Evolutionary conservation across 345 rosid species (phyloP), one percentile per base, ranked within the genome.

Genomic region (Pseudoturritis turrita): DNA sequence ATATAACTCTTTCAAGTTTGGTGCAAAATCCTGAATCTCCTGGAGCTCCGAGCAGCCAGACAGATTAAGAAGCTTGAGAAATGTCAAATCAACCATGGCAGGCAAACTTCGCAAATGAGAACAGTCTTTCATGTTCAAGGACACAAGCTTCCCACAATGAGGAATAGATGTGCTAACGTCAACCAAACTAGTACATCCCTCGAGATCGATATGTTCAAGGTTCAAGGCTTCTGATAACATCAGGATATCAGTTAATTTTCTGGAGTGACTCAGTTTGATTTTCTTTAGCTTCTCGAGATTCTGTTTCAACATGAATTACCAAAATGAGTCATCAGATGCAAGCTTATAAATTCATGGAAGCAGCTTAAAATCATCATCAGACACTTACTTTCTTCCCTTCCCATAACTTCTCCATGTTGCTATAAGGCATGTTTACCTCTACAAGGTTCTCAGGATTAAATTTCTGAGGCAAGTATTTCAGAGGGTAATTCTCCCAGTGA

Each of bases 381-480:
- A 51, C 12, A 65, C 63, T 53, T 71, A 81, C 82, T 33, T 6
- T 52, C 0, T 23, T 17, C n/a, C 54, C 76, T 33, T 44, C 39
- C 84, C 82, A 75, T 15, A 78, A 19, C 55, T 19, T 63, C 50
- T 67, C 13, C 52, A 81, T 44, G 10, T 26, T 18, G 14, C 84
- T 71, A 25, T 18, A 23, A 13, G 52, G 49, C 66, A 78, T 40
- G 69, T 46, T 1, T 53, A 79, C 1, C 53, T 46, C 76, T 25
- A 76, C 74, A 21, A 81, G 81, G 4, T 65, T 76, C 26, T 64
- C 64, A 0, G 50, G 43, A 63, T 9, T 29, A 47, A 79, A 76
- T 0, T 57, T 29, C 0, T 31, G 13, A 51, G 79, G 79, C 52
- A 79, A 75, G 6, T 11, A 12, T 50, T 23, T 4, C 1, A 66